Percentiles rank a stretch among this genome's conserved stretches.
These are phyloP conservation scores for Arabidopsis hybrid DNA, from an alignment of 441 rosid species.

Conservation along the genomic window DNA sequence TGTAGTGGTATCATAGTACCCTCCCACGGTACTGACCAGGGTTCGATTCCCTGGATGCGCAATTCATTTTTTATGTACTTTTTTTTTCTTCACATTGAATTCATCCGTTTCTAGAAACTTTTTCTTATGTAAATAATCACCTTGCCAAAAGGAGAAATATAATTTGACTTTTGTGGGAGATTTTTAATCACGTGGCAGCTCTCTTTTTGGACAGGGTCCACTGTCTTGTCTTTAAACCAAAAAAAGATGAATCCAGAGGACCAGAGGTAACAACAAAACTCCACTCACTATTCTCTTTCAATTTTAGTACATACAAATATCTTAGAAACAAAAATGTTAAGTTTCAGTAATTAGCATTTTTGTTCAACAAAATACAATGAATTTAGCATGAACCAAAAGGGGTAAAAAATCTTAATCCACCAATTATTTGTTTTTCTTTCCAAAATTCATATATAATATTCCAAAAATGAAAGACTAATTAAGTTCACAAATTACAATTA, in stretches of 20 bases:
- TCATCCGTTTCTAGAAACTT: too few relatives aligned
- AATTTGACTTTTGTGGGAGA: background rate
- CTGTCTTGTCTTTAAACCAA: background rate
- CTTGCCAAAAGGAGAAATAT: background rate
- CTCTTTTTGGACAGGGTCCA: background rate
- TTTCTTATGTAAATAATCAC: too few relatives aligned
- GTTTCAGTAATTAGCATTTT: background rate
- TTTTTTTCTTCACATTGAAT: background rate
- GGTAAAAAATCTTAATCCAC: background rate
- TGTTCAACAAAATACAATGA: background rate
- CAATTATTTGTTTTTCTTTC: too few relatives aligned
- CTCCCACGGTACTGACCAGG: constrained; percentile 99
- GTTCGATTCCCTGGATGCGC: constrained; percentile 99
- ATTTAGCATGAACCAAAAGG: background rate
- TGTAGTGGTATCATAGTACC: constrained; percentile 99
- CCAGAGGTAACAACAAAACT: background rate
- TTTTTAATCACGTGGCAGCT: background rate
- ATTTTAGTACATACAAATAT: background rate
- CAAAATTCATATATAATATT: too few relatives aligned
- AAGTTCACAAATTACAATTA: too few relatives aligned
- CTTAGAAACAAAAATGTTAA: background rate
- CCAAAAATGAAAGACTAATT: too few relatives aligned
- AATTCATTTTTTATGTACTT: background rate
- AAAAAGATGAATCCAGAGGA: too few relatives aligned
- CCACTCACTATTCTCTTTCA: background rate